phyloP scores from a whole-genome alignment of 306 rosid species.

The Quillaja saponaria region DNA sequence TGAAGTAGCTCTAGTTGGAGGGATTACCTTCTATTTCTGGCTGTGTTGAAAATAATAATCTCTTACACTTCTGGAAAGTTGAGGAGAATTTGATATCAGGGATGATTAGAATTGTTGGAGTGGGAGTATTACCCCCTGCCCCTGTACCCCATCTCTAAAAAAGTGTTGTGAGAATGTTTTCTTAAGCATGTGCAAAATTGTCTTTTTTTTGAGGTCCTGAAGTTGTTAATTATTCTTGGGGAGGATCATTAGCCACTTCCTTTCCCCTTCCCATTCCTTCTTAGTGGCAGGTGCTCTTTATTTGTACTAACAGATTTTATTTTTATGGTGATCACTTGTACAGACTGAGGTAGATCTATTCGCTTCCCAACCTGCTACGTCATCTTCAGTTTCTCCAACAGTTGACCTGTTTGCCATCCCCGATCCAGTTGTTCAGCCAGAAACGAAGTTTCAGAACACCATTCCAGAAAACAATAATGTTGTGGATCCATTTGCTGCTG shows the following conservation, averaged over 20 bases:
- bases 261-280: not conserved
- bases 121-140: too few species aligned
- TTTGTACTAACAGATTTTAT: conserved; percentile 7
- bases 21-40: too few species aligned
- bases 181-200: too few species aligned
- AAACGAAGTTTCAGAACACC: conserved; percentile 29
- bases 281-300: not conserved
- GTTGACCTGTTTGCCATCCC: conserved; percentile 73
- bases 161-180: too few species aligned
- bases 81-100: too few species aligned
- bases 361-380: conserved; percentile 61
- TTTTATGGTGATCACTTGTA: conserved; percentile 25
- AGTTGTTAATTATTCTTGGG: not conserved
- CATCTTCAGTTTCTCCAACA: conserved; percentile 58
- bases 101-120: too few species aligned
- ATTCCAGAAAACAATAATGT: conserved; percentile 8
- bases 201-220: too few species aligned
- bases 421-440: conserved; percentile 62
- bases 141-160: too few species aligned
- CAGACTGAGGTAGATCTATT: conserved; percentile 80
- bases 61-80: too few species aligned
- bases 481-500: conserved; percentile 57
- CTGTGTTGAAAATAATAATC: too few species aligned
- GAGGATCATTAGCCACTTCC: not conserved
- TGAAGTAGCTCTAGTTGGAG: too few species aligned